Evolutionary conservation across 805 yeast genomes (phyloP).

Genomic region (Zygotorulaspora sp.): DNA sequence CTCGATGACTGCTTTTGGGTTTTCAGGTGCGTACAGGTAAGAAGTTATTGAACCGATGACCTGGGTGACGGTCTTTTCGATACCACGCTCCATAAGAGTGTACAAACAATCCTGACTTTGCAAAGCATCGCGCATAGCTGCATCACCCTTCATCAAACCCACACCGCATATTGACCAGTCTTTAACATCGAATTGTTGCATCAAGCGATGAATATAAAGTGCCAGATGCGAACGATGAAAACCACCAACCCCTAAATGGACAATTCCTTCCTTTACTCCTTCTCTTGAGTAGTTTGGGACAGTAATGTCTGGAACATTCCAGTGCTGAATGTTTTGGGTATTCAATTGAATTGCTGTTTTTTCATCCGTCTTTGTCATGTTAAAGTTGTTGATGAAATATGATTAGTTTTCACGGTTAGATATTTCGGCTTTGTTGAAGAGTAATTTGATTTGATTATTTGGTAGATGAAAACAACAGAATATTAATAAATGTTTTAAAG

Average conservation of each 20-base stretch:
- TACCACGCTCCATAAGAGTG: conserved; percentile 5
- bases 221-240: conserved; percentile 10
- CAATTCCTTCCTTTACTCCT: conserved; percentile 8
- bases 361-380: background rate
- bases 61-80: background rate
- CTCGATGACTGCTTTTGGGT: conserved; percentile 9
- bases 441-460: no score
- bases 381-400: no score
- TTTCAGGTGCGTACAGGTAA: conserved; percentile 9
- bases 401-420: no score
- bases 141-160: conserved; percentile 5
- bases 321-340: background rate
- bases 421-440: no score
- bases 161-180: conserved; percentile 12
- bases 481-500: no score
- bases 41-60: conserved; percentile 8
- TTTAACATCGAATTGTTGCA: conserved; percentile 4
- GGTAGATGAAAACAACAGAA: no score
- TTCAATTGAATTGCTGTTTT: background rate
- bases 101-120: conserved; percentile 6
- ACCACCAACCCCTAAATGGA: conserved; percentile 10
- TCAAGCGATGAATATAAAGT: conserved; percentile 5
- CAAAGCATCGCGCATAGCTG: conserved; percentile 5
- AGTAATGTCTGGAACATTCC: background rate
- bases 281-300: conserved; percentile 8